These are phyloP conservation scores for Apophysomyces ossiformis DNA, from an alignment of 371 early-diverging fungal species.

Conservation along the genomic window DNA sequence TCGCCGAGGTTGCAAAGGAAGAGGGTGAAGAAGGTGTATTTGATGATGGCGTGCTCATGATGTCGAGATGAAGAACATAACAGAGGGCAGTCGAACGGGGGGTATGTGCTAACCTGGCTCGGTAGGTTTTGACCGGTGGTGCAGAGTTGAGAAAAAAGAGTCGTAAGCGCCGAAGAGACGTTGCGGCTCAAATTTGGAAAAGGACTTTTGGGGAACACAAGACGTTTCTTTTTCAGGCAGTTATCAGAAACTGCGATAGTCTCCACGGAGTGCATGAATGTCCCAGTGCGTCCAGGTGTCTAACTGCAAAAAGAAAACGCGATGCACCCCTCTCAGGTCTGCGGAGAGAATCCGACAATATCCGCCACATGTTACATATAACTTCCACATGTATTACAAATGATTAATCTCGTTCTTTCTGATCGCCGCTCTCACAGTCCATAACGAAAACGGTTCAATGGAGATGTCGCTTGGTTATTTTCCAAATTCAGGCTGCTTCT, in stretches of 20 bases:
- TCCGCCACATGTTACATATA: slow-evolving; percentile 5
- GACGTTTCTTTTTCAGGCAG: slow-evolving; percentile 10
- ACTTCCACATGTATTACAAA: too few relatives aligned
- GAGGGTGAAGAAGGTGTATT: slow-evolving; percentile 1
- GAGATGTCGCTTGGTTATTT: too few relatives aligned
- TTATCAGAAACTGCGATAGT: slow-evolving; percentile 1
- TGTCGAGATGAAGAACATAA: slow-evolving; percentile 9
- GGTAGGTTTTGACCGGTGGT: neutral
- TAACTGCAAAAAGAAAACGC: slow-evolving; percentile 8
- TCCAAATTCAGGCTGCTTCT: too few relatives aligned
- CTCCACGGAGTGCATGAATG: slow-evolving; percentile 12
- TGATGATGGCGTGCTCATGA: slow-evolving; percentile 9
- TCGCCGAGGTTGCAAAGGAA: slow-evolving; percentile 11
- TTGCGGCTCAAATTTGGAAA: slow-evolving; percentile 11
- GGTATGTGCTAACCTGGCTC: slow-evolving; percentile 11
- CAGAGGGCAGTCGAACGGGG: slow-evolving; percentile 5
- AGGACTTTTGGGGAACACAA: slow-evolving; percentile 5
- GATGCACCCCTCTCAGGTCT: slow-evolving; percentile 6
- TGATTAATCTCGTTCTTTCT: too few relatives aligned
- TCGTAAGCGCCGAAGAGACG: slow-evolving; percentile 11
- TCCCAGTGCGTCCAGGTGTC: slow-evolving; percentile 4
- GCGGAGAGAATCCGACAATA: slow-evolving; percentile 2
- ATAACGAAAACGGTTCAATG: too few relatives aligned
- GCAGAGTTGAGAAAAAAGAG: slow-evolving; percentile 2
- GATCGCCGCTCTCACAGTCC: too few relatives aligned